phyloP scores from a whole-genome alignment of 257 asterid species.

The Coffea eugenioides region DNA sequence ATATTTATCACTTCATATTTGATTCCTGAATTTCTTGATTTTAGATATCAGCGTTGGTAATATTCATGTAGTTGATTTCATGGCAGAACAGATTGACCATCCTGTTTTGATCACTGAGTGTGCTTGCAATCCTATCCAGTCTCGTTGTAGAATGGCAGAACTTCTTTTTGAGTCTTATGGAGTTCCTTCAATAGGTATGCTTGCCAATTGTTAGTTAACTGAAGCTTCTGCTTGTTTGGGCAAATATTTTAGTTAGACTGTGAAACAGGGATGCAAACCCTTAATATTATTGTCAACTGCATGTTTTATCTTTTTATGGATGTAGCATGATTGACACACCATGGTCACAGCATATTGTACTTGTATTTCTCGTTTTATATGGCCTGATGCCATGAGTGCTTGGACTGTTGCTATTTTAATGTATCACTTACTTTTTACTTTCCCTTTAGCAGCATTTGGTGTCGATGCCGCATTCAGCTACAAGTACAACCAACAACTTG shows the following conservation, averaged over 20 bases:
- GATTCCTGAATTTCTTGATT: neutral
- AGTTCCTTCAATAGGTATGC: constrained; percentile 87
- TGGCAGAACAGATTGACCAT: constrained; percentile 81
- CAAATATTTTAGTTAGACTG: neutral
- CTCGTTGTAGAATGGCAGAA: constrained; percentile 97
- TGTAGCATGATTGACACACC: neutral
- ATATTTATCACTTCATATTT: neutral
- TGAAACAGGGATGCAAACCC: neutral
- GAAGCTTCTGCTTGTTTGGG: neutral
- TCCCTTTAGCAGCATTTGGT: constrained; percentile 72
- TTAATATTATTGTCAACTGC: neutral
- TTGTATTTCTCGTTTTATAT: neutral
- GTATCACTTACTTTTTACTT: neutral
- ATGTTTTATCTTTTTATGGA: constrained; percentile 1
- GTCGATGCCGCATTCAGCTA: constrained; percentile 95
- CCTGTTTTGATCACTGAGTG: constrained; percentile 97
- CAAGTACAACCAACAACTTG: constrained; percentile 76
- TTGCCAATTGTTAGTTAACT: neutral
- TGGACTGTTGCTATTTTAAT: neutral
- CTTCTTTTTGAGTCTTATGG: constrained; percentile 97
- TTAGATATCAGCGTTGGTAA: neutral
- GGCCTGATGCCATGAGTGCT: neutral
- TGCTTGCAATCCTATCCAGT: constrained; percentile 90
- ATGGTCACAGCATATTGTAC: neutral
- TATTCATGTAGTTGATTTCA: constrained; percentile 29